phyloP scores from a whole-genome alignment of 1,139 yeast species.

The Debaryomyces subglobosus region DNA sequence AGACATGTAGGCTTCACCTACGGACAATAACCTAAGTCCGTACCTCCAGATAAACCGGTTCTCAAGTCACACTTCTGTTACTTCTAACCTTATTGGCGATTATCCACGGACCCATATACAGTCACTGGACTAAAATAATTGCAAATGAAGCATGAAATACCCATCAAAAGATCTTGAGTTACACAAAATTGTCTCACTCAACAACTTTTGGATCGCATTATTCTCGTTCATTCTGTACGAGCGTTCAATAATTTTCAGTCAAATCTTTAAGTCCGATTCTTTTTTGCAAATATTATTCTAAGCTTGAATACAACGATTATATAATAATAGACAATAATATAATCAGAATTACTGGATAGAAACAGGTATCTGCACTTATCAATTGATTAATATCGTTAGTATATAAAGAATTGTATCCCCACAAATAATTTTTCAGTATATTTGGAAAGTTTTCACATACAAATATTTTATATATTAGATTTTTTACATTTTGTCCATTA shows the following conservation, averaged over 20 bases:
- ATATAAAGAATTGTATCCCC: conserved; percentile 7
- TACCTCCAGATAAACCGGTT: not conserved
- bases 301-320: not conserved
- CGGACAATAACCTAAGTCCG: not conserved
- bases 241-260: not conserved
- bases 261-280: not conserved
- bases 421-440: not conserved
- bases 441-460: not conserved
- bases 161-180: not conserved
- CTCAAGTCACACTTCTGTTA: not conserved
- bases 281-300: not conserved
- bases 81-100: not conserved
- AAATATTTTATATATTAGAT: not conserved
- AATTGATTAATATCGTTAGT: not conserved
- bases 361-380: not conserved
- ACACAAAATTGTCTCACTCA: conserved; percentile 1
- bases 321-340: not conserved
- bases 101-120: not conserved
- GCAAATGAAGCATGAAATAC: not conserved
- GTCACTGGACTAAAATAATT: not conserved
- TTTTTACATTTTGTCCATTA: not conserved
- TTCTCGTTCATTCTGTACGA: not conserved
- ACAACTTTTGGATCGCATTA: not conserved
- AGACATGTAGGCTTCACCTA: not conserved
- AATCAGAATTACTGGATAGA: not conserved